Evolutionary conservation across 257 asterid genomes (phyloP).

Genomic region (Ajuga chamaepitys): DNA sequence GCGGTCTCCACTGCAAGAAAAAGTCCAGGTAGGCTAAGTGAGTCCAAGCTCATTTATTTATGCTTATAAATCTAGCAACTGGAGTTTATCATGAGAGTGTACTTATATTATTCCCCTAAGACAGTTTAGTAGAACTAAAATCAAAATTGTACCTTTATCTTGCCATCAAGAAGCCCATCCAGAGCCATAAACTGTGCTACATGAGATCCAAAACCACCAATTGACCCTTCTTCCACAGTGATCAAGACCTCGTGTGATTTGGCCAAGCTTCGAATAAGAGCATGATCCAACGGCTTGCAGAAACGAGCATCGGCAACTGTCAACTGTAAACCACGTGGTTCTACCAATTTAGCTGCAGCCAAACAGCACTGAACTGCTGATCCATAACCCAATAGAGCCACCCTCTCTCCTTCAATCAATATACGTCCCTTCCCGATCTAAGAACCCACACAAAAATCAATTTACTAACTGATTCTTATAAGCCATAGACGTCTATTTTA

Average conservation of each 20-base stretch:
- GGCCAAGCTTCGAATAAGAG: conserved; percentile 69
- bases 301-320: conserved; percentile 96
- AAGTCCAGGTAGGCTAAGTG: background rate
- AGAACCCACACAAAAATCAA: background rate
- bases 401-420: conserved; percentile 83
- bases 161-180: conserved; percentile 91
- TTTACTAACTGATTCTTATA: background rate
- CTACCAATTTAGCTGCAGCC: conserved; percentile 70
- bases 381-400: conserved; percentile 87
- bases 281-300: conserved; percentile 82
- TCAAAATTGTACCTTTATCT: conserved; percentile 49
- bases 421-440: conserved; percentile 80
- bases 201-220: conserved; percentile 98
- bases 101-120: too few species aligned
- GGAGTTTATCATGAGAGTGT: too few species aligned
- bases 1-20: conserved; percentile 87
- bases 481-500: background rate
- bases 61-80: background rate
- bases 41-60: background rate
- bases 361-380: conserved; percentile 82
- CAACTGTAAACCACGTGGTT: conserved; percentile 43
- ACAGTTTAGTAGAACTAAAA: background rate
- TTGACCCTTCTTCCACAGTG: conserved; percentile 94
- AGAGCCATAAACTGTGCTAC: conserved; percentile 93
- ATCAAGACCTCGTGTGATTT: conserved; percentile 77